phyloP scores from a whole-genome alignment of 345 rosid species.

The Aquilaria sinensis region DNA sequence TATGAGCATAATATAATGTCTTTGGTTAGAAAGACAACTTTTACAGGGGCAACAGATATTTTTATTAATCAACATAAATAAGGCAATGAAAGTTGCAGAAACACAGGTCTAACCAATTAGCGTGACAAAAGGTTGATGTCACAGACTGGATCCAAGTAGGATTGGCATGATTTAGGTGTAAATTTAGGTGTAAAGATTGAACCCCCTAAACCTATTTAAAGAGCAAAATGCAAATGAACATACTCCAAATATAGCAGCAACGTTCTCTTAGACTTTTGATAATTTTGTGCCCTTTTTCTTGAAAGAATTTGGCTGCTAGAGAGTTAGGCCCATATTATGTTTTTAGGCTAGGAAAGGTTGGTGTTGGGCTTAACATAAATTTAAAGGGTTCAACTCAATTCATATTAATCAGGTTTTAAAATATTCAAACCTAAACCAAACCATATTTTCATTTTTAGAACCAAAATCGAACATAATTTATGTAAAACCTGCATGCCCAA shows the following conservation, averaged over 20 bases:
- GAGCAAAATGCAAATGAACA: neutral
- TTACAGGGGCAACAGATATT: neutral
- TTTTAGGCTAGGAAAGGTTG: too few species aligned
- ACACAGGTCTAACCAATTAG: slow-evolving; percentile 65
- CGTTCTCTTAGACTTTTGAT: neutral
- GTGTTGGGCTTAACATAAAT: too few species aligned
- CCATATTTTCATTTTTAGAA: too few species aligned
- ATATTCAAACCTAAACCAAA: too few species aligned
- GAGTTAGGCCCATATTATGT: too few species aligned
- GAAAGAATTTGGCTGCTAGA: too few species aligned
- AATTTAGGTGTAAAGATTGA: slow-evolving; percentile 23
- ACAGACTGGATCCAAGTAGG: slow-evolving; percentile 91
- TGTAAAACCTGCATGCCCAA: too few species aligned
- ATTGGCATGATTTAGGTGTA: slow-evolving; percentile 68
- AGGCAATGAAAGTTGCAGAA: neutral
- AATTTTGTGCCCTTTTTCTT: too few species aligned
- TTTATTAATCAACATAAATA: neutral
- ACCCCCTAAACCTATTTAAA: slow-evolving; percentile 42
- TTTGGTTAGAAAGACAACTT: neutral
- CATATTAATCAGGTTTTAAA: too few species aligned
- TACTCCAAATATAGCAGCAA: neutral
- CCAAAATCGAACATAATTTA: too few species aligned
- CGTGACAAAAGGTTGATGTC: slow-evolving; percentile 90
- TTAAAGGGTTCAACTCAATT: too few species aligned
- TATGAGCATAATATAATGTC: neutral